phyloP scores from a whole-genome alignment of 345 rosid species.

The Erysimum cheiranthoides region DNA sequence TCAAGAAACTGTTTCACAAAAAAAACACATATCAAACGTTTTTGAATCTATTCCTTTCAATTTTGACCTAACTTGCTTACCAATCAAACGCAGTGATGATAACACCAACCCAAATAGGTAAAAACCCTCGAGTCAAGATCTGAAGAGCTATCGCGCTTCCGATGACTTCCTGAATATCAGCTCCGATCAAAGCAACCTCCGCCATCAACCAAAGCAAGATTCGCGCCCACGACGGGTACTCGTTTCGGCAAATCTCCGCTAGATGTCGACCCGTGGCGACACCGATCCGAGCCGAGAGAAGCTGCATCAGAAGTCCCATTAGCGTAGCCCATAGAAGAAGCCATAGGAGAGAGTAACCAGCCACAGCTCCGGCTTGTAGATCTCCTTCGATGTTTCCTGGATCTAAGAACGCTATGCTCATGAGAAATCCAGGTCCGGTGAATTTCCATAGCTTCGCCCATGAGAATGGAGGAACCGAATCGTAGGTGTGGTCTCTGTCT shows the following conservation, averaged over 20 bases:
- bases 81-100: conserved; percentile 86
- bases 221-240: conserved; percentile 84
- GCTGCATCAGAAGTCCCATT: conserved; percentile 84
- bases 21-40: background rate
- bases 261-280: conserved; percentile 86
- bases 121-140: conserved; percentile 79
- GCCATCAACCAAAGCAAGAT: conserved; percentile 86
- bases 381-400: conserved; percentile 96
- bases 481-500: conserved; percentile 39
- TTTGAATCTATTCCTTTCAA: background rate
- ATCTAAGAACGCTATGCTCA: conserved; percentile 94
- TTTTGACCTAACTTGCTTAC: conserved; percentile 44
- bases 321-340: conserved; percentile 86
- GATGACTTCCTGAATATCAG: conserved; percentile 95
- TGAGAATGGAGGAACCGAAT: conserved; percentile 72
- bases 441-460: conserved; percentile 92
- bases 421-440: conserved; percentile 93
- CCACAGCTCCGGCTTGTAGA: conserved; percentile 92
- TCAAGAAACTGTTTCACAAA: conserved; percentile 63
- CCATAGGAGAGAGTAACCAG: conserved; percentile 91
- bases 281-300: conserved; percentile 86
- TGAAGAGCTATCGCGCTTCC: conserved; percentile 93
- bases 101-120: conserved; percentile 93
- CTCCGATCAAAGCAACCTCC: conserved; percentile 89
- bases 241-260: conserved; percentile 87